Base-by-base conservation (phyloP, 129 eudicot species). In the Gnaphalium uliginosum region DNA sequence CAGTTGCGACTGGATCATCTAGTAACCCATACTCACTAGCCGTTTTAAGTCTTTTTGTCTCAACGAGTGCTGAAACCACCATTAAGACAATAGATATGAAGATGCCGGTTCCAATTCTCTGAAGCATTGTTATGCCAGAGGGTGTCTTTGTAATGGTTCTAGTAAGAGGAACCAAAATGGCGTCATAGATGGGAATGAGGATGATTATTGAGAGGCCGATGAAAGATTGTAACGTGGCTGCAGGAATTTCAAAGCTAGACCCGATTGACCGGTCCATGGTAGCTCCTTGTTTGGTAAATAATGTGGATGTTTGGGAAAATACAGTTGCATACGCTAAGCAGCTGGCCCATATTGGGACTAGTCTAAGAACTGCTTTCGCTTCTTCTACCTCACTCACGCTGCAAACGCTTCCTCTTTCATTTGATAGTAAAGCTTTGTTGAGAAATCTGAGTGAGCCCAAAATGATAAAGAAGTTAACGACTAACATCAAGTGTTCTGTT, bases 41-140 rank as follows among this genome's bases (percentile, higher is more conserved):
- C 17, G 68, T 80, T 51, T 65, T 4, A 32, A 89, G 89, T 23
- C 97, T 76, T 81, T 83, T 87, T 26, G 58, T 69, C 81, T 92
- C 98, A 8, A 87, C 76, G 1, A 81, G 32, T 14, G 89, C 96
- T 18, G 98, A 93, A 62, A 79, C 76, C 5, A 77, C 74, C 91
- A 89, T 87, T 9, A 85, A 77, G 54, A 83, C 27, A 39, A 82
- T 37, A 41, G 88, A 89, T 25, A 87, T 32, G 29, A 83, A 35
- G 78, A 89, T 78, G 14, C 98, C 98, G 0, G 64, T 76, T 68
- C 96, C 98, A n/a, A 87, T 87, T 74, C 98, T 87, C 72, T 89
- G 96, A 24, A 92, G 92, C 79, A 73, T 83, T 59, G 93, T 87
- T 69, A 93, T 85, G 8, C 98, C 96, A 0, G 86, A 70, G 15